Evolutionary conservation across 441 rosid species (phyloP), one percentile per base, ranked within the genome.

Genomic region (Populus hybrid): DNA sequence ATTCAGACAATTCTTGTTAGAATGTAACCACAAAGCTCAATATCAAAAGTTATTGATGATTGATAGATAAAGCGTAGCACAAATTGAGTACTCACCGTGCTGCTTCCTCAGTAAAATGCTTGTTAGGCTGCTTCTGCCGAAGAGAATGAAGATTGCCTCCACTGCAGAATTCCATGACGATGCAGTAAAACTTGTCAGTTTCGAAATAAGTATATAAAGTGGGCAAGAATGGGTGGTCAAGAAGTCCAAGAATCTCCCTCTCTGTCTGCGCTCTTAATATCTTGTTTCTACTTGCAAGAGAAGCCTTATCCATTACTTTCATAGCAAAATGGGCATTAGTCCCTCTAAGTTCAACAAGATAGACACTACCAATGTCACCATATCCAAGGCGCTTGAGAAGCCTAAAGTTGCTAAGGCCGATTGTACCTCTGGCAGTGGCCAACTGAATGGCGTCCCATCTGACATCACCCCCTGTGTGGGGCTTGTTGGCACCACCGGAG

Each of bases 151-250:
- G n/a, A n/a, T n/a, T n/a, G n/a, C 98, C 98, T 6, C 98, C 98
- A 21, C 93, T 86, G 73, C 98, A 94, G 73, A 94, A 94, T 82
- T 94, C 98, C 95, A 94, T 94, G 70, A 94, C 93, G 79, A 94
- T 76, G 90, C 97, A 94, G 69, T 88, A 89, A 71, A 89, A 87
- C 77, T 91, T 90, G 24, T 94, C 97, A 0, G 97, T 94, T 82
- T 94, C 97, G 31, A 94, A 94, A 79, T 90, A 92, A 7, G 93
- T 88, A 73, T 94, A 94, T 24, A 94, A 69, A 9, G 97, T 92
- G 1, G 98, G 98, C 84, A 94, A 82, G 77, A 92, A 92, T 1
- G 97, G 97, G 72, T 94, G 97, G 69, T 94, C 97, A 74, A 92
- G 97, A 78, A 88, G 97, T 42, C 94, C 88, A n/a, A 94, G 91